Base-by-base conservation (phyloP, 192 early-diverging fungal genomes). In the Backusella sp. region DNA sequence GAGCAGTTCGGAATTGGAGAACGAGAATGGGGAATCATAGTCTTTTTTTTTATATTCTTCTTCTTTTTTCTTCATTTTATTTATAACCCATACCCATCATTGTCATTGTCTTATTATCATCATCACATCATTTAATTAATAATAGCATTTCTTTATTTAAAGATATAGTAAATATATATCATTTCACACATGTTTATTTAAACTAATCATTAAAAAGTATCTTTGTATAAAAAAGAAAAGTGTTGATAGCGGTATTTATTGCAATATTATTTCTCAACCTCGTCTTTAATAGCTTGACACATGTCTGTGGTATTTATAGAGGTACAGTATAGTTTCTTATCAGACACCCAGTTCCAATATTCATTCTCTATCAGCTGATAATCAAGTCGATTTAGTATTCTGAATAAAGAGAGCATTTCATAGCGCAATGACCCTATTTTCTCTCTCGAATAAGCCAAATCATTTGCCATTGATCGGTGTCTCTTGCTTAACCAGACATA, bases 301-400 rank as follows among this genome's bases (percentile, higher is more conserved):
- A 62, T 6, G 19, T 44, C 37, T 6, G 42, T 12, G 17, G 34
- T 62, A 17, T 75, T 30, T 8, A 71, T 34, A 30, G 46, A 70
- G 35, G 68, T 32, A 68, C 87, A 88, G 32, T 82, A 73, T 9
- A 80, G 68, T 19, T 72, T 73, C 34, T 85, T 79, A 68, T 88
- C 87, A 72, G 86, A 76, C 21, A 88, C 73, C 87, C 87, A 88
- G 68, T 88, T 88, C 62, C 84, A 77, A 70, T 86, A 88, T 56
- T 88, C 85, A 2, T 77, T 85, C 56, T 88, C 86, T 42, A 85
- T 56, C 67, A 86, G 11, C 34, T 80, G 76, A 53, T 76, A 69
- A 35, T 88, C 87, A 42, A 86, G 72, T 6, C 80, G 77, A 70
- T 88, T 88, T 34, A 88, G 67, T 23, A 83, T 70, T 37, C 80